These are phyloP conservation scores for Phaeosphaeria sp. DNA, from an alignment of 2,329 filamentous ascomycete species.

Conservation along the genomic window DNA sequence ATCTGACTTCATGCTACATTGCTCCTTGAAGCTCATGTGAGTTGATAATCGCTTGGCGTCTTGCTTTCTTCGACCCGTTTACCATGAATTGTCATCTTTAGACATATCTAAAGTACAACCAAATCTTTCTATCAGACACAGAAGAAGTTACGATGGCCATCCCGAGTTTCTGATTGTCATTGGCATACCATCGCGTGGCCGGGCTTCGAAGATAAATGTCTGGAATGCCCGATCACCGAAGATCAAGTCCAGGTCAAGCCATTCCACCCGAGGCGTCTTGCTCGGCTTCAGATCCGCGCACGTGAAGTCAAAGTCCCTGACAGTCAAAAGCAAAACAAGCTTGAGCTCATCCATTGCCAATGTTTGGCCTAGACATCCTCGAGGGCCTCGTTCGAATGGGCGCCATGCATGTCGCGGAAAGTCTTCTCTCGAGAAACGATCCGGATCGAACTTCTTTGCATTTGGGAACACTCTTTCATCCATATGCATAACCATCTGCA, in stretches of 20 bases:
- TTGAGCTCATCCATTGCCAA: conserved; percentile 62
- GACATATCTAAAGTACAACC: too few relatives aligned
- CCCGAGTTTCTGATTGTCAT: conserved; percentile 36
- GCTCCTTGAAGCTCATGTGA: too few relatives aligned
- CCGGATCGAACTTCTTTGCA: conserved; percentile 37
- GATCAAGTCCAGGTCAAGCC: conserved; percentile 34
- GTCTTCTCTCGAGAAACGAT: conserved; percentile 49
- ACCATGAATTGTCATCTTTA: too few relatives aligned
- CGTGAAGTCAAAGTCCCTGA: conserved; percentile 59
- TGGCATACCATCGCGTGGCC: conserved; percentile 39
- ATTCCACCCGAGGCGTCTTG: conserved; percentile 29
- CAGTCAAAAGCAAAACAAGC: conserved; percentile 58
- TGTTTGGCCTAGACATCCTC: conserved; percentile 66
- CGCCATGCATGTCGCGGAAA: conserved; percentile 59
- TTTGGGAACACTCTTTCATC: conserved; percentile 34
- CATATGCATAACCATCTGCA: conserved; percentile 48
- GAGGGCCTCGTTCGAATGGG: conserved; percentile 62
- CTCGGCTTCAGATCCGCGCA: conserved; percentile 35
- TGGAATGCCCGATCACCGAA: conserved; percentile 43
- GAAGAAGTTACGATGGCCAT: conserved; percentile 16
- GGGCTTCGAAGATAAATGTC: conserved; percentile 40
- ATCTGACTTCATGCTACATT: too few relatives aligned
- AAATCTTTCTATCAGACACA: too few relatives aligned
- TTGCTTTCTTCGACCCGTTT: too few relatives aligned
- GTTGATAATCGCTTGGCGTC: too few relatives aligned